phyloP scores from a whole-genome alignment of 2,329 filamentous ascomycete species.

The Fusarium brachygibbosum region DNA sequence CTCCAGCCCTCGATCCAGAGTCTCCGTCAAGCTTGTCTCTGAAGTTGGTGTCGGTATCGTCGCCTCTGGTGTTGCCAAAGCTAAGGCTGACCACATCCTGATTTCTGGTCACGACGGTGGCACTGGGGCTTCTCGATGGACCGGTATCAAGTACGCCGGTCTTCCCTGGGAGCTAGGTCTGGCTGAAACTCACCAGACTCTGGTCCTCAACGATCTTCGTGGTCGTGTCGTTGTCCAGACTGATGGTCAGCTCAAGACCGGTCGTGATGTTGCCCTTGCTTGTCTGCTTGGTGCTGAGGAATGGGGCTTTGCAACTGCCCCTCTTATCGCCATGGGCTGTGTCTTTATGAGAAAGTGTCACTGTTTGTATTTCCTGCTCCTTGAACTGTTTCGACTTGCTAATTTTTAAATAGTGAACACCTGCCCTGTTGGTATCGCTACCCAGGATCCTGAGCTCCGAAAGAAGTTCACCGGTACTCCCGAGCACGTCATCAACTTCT shows the following conservation, averaged over 20 bases:
- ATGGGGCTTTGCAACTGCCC: slow-evolving; percentile 95
- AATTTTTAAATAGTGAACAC: too few relatives aligned
- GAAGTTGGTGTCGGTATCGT: slow-evolving; percentile 98
- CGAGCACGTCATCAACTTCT: slow-evolving; percentile 98
- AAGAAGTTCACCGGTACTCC: slow-evolving; percentile 95
- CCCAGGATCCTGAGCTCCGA: slow-evolving; percentile 92
- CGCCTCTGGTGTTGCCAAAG: slow-evolving; percentile 96
- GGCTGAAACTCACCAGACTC: slow-evolving; percentile 95
- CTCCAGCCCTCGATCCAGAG: slow-evolving; percentile 89
- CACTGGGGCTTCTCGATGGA: slow-evolving; percentile 97
- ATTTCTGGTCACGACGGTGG: slow-evolving; percentile 98
- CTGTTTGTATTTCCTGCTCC: too few relatives aligned
- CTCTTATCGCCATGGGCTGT: slow-evolving; percentile 95
- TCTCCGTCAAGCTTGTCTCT: slow-evolving; percentile 97
- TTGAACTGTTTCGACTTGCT: too few relatives aligned
- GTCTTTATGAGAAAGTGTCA: slow-evolving; percentile 92
- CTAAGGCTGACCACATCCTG: slow-evolving; percentile 95
- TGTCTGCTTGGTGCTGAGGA: slow-evolving; percentile 97
- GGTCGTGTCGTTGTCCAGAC: slow-evolving; percentile 97
- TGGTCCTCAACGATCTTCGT: slow-evolving; percentile 95
- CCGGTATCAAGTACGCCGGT: slow-evolving; percentile 98
- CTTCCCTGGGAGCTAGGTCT: slow-evolving; percentile 97
- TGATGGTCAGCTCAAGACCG: slow-evolving; percentile 92
- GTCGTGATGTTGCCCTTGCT: slow-evolving; percentile 92
- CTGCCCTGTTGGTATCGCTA: slow-evolving; percentile 93